Evolutionary conservation across 352 stramenopile species (phyloP), one percentile per base, ranked within the genome.

Genomic region (Phytophthora pluvialis): DNA sequence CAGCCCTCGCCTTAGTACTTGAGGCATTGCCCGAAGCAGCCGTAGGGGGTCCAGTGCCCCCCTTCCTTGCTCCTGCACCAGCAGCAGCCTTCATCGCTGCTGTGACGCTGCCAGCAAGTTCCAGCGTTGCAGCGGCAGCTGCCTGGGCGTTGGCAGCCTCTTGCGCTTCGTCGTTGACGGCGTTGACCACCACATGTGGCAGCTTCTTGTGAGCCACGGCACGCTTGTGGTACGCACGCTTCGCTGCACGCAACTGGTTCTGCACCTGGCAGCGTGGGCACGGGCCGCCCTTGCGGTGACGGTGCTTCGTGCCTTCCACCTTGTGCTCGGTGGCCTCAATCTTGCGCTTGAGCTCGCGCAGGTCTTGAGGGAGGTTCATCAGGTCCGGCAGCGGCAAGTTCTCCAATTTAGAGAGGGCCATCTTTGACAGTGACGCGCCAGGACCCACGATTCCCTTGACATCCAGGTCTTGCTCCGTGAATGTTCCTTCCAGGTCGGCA

Each of bases 251-350:
- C 32, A 94, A 67, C 57, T 94, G 86, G 51, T 94, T 94, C 62
- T 94, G 86, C 12, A 94, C 86, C 46, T 94, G 86, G 33, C 86
- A 94, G 8, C 86, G 83, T 31, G 86, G 86, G 38, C 86, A 94
- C 54, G 86, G 86, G 1, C 86, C 86, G 32, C 86, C 86, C 67
- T 94, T 94, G 67, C 86, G 86, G 63, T 94, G 86, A 56, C 86
- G 86, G 53, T 94, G 86, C 66, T 94, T 94, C n/a, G 86, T 94
- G 9, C 86, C 86, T 75, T 94, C 86, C 18, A 94, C 86, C 66
- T 92, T 92, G 72, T 89, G 77, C 63, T 94, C 86, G 0, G 86
- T 94, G 25, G 81, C 81, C 64, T 94, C 86, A 64, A 94, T 94
- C 59, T 94, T 94, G 50, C 83, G 81, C 61, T 94, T 94, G 15